Evolutionary conservation across 2,329 filamentous ascomycete genomes (phyloP).

Genomic region (Cladosporium cucumerinum): DNA sequence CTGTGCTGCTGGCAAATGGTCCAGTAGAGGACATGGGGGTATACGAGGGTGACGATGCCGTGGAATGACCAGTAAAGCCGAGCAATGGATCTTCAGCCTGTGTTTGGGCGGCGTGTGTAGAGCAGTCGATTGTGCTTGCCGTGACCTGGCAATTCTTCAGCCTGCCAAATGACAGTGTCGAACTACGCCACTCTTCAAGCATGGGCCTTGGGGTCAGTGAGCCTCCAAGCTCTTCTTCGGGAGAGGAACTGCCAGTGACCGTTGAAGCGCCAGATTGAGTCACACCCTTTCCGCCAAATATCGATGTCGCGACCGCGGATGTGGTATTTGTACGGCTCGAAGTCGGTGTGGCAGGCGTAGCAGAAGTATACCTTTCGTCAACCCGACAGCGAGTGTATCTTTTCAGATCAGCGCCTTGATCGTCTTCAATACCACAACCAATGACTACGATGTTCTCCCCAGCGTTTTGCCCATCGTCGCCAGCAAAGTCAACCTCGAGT

Average conservation of each 20-base stretch:
- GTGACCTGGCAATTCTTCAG: slow-evolving; percentile 62
- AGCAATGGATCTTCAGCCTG: slow-evolving; percentile 74
- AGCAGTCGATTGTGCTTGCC: slow-evolving; percentile 68
- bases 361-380: slow-evolving; percentile 23
- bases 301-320: slow-evolving; percentile 25
- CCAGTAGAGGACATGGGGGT: slow-evolving; percentile 50
- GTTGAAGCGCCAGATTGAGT: slow-evolving; percentile 35
- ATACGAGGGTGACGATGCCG: slow-evolving; percentile 52
- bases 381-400: slow-evolving; percentile 57
- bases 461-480: slow-evolving; percentile 69
- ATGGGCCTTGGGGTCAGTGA: slow-evolving; percentile 29
- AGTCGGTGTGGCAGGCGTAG: background rate
- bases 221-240: slow-evolving; percentile 27
- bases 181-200: slow-evolving; percentile 64
- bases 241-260: slow-evolving; percentile 26
- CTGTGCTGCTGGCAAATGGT: slow-evolving; percentile 46
- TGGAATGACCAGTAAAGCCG: slow-evolving; percentile 54
- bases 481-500: slow-evolving; percentile 84
- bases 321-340: slow-evolving; percentile 24
- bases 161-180: slow-evolving; percentile 60
- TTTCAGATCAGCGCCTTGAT: slow-evolving; percentile 50
- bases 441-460: slow-evolving; percentile 77
- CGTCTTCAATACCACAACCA: slow-evolving; percentile 65
- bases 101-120: slow-evolving; percentile 67
- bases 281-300: slow-evolving; percentile 49